These are phyloP conservation scores for Aspergillus homomorphus DNA, from an alignment of 495 filamentous ascomycete species.

Conservation along the genomic window DNA sequence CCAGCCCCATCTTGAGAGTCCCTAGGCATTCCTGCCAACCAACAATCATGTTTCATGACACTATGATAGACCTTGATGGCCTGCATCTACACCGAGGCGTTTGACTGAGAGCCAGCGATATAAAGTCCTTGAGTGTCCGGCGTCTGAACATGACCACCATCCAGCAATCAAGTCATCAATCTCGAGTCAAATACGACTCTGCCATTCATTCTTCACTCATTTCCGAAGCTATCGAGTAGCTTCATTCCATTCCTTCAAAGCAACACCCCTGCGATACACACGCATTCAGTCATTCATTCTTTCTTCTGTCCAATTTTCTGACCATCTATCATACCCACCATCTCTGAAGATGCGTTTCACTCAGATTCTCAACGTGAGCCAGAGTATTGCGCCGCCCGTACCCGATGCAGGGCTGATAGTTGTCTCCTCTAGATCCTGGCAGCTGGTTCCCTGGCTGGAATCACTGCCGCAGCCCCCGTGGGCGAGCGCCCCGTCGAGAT, in stretches of 20 bases:
- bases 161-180: neutral
- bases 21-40: neutral
- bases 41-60: neutral
- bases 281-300: neutral
- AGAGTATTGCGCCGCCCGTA: neutral
- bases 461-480: neutral
- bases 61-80: too few relatives aligned
- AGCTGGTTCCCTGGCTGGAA: neutral
- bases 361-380: constrained; percentile 1
- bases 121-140: neutral
- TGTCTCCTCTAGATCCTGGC: neutral
- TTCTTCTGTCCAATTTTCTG: neutral
- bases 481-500: neutral
- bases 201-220: neutral
- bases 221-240: constrained; percentile 1
- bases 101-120: too few relatives aligned
- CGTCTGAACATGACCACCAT: neutral
- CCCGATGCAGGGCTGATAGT: neutral
- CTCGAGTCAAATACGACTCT: constrained; percentile 1
- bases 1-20: too few relatives aligned
- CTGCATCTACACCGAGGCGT: too few relatives aligned
- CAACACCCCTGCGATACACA: neutral
- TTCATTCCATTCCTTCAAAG: neutral
- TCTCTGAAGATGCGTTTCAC: neutral
- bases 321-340: neutral